Percentiles rank a stretch among this genome's conserved stretches.
These are phyloP conservation scores for Ehretia macrophylla DNA, from an alignment of 257 asterid genomes.

Conservation along the genomic window DNA sequence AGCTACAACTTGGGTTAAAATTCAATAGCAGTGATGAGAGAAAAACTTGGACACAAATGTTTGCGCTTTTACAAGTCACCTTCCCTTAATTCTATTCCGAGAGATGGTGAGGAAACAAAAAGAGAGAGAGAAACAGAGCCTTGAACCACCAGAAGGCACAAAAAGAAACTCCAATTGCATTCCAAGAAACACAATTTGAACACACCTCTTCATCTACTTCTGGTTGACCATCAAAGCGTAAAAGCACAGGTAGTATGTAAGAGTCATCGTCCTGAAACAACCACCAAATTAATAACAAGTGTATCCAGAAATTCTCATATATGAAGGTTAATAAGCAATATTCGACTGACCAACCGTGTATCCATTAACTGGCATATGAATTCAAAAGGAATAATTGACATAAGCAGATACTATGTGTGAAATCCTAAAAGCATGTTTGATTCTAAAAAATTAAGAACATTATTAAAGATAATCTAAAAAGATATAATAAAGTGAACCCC, in stretches of 20 bases:
- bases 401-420: not conserved
- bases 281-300: constrained; percentile 12
- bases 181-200: constrained; percentile 1
- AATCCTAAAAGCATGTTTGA: too few relatives aligned
- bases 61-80: too few relatives aligned
- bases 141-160: not conserved
- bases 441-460: too few relatives aligned
- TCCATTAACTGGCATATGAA: too few relatives aligned
- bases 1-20: too few relatives aligned
- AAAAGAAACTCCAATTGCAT: not conserved
- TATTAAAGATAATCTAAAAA: too few relatives aligned
- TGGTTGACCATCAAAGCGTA: constrained; percentile 90
- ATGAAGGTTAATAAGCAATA: not conserved
- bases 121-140: not conserved
- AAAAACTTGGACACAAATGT: not conserved
- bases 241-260: constrained; percentile 83
- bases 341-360: too few relatives aligned
- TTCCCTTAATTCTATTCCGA: not conserved
- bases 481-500: too few relatives aligned
- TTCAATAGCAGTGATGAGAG: not conserved
- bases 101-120: not conserved
- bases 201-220: constrained; percentile 93
- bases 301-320: constrained; percentile 6
- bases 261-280: constrained; percentile 81
- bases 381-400: too few relatives aligned